Conservation (phyloP, 164 flowering plant genomes). For the Annona cherimola region DNA sequence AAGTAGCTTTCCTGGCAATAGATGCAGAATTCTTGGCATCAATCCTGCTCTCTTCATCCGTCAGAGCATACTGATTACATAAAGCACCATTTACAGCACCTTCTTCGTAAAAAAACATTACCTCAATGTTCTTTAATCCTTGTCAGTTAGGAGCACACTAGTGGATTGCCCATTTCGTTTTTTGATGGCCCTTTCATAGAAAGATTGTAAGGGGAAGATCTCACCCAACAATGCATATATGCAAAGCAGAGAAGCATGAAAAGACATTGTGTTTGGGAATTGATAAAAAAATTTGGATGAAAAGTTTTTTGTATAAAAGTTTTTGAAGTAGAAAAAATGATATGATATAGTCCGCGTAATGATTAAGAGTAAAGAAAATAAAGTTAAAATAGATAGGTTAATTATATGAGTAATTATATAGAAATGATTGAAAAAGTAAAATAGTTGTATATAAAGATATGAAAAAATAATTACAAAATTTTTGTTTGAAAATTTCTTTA, state of each 20-base stretch:
- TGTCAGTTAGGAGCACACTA: constrained; percentile 12
- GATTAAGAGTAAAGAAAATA: too few relatives aligned
- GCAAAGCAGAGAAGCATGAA: constrained; percentile 41
- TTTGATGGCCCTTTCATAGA: constrained; percentile 33
- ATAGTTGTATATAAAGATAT: too few relatives aligned
- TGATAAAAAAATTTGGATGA: too few relatives aligned
- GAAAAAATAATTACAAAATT: too few relatives aligned
- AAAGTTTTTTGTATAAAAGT: too few relatives aligned
- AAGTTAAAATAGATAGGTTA: too few relatives aligned
- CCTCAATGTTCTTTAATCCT: constrained; percentile 47
- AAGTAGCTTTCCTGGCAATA: constrained; percentile 61
- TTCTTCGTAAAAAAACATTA: constrained; percentile 68
- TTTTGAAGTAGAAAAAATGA: too few relatives aligned
- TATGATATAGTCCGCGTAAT: too few relatives aligned
- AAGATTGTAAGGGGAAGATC: constrained; percentile 51
- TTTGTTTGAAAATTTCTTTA: too few relatives aligned
- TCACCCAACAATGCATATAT: constrained; percentile 62
- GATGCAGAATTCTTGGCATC: constrained; percentile 59
- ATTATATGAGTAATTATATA: too few relatives aligned
- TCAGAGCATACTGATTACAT: constrained; percentile 69
- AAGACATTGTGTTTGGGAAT: constrained; percentile 18
- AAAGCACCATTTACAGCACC: constrained; percentile 67
- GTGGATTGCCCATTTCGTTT: constrained; percentile 10
- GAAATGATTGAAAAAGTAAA: too few relatives aligned
- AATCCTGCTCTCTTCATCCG: constrained; percentile 49